Conservation (phyloP, 306 rosid genomes). For the Quercus suber region DNA sequence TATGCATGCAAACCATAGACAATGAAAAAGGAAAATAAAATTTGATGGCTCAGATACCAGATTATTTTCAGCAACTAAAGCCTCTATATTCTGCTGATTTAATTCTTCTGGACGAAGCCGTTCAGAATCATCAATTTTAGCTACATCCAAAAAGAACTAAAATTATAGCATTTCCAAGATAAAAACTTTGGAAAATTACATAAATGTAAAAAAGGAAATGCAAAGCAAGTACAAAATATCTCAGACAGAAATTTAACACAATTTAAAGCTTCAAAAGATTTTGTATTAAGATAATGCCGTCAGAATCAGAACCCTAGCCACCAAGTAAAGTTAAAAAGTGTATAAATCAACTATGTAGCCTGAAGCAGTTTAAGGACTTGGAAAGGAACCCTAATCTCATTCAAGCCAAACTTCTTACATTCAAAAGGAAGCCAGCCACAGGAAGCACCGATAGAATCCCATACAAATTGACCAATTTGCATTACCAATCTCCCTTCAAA, state of each 20-base stretch:
- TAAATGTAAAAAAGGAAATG: neutral
- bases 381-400: neutral
- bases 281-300: neutral
- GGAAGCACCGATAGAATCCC: neutral
- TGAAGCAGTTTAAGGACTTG: neutral
- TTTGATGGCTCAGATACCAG: constrained; percentile 49
- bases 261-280: neutral
- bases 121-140: constrained; percentile 78
- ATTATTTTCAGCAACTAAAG: constrained; percentile 92
- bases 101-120: constrained; percentile 95
- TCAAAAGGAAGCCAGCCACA: neutral
- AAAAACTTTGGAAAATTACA: neutral
- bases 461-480: neutral
- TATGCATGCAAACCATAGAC: constrained; percentile 6
- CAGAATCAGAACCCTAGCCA: neutral
- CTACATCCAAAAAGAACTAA: constrained; percentile 35
- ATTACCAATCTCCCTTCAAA: neutral
- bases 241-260: neutral
- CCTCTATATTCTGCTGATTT: constrained; percentile 96
- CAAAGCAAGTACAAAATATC: neutral
- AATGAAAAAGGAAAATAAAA: constrained; percentile 13
- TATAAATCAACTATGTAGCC: neutral
- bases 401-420: neutral
- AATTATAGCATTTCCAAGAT: neutral
- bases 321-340: neutral